Evolutionary conservation across 345 rosid genomes (phyloP), one percentile per base, ranked within the genome.

Genomic region (Rhodamnia argentea): DNA sequence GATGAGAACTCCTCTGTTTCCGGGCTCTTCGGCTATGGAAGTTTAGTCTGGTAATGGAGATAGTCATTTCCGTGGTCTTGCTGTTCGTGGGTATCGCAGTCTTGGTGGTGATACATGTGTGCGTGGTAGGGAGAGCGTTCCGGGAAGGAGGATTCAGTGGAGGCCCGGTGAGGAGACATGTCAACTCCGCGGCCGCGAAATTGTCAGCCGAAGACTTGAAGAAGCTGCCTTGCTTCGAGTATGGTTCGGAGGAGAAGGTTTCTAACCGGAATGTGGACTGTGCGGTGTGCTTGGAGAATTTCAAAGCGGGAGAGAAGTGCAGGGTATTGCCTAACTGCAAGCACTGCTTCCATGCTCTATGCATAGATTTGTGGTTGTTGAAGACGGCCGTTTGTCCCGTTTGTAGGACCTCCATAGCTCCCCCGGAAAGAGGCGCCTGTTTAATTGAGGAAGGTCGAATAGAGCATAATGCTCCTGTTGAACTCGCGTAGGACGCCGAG

Each of bases 351-450:
- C 93, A 92, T 86, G 83, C 85, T 76, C 83, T 51, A 26, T 92
- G 94, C 85, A 90, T 92, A 74, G 93, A 91, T 42, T 89, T 90
- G 1, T 92, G 94, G 94, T 55, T 92, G 75, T 52, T 89, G 83
- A 88, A 85, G 89, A 87, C 90, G 13, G 87, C 92, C 26, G n/a
- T 88, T 26, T 92, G 94, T 85, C 94, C 93, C 42, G 58, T 92
- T 57, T 92, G 94, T 74, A 75, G 93, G 76, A 84, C 91, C 3
- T 27, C 76, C 50, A 89, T 88, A 52, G 24, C 76, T 87, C 87
- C 88, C 56, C 13, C 82, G 0, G 70, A 60, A 14, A 59, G 78
- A 24, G 53, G 78, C 3, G 37, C 23, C 23, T 22, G 64, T 42
- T 56, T 83, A 52, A 81, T n/a, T 3, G 90, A 54, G n/a, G 87